Conservation (phyloP, 2,329 filamentous ascomycete species). For the Paramyrothecium sp. region DNA sequence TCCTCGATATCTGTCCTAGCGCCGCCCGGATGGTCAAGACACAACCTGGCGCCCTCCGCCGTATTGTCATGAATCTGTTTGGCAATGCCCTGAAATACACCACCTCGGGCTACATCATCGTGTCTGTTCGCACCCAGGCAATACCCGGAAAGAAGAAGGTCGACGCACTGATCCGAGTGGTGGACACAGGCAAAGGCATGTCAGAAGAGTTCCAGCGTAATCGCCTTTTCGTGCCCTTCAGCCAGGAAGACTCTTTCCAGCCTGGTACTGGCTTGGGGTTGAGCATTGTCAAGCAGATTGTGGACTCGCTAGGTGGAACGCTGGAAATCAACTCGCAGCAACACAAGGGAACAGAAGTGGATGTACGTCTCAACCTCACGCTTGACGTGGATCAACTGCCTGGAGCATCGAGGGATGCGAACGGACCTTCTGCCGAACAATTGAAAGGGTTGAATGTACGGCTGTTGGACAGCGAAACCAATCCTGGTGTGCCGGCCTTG, state of each 20-base stretch:
- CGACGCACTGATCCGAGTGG: conserved; percentile 43
- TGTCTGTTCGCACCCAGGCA: conserved; percentile 28
- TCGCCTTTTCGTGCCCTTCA: conserved; percentile 60
- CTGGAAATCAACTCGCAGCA: conserved; percentile 55
- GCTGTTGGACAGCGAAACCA: conserved; percentile 8
- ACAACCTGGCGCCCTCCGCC: conserved; percentile 48
- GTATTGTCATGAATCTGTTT: conserved; percentile 62
- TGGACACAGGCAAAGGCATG: conserved; percentile 65
- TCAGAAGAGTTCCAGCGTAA: conserved; percentile 59
- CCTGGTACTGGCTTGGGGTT: conserved; percentile 62
- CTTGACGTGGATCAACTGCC: conserved; percentile 6
- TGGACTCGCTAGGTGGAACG: conserved; percentile 57
- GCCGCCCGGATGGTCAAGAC: conserved; percentile 50
- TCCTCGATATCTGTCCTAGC: conserved; percentile 47
- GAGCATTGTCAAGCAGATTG: conserved; percentile 60
- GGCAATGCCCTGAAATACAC: conserved; percentile 65
- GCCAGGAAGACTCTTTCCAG: conserved; percentile 60
- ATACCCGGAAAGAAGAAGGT: conserved; percentile 15
- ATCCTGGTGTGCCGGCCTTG: background rate
- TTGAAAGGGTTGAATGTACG: conserved; percentile 15
- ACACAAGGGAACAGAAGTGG: conserved; percentile 54
- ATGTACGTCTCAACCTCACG: conserved; percentile 42
- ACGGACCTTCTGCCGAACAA: conserved; percentile 7
- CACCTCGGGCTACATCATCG: conserved; percentile 45
- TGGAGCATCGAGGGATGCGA: conserved; percentile 10